Evolutionary conservation across 78 protist genomes (phyloP).

Genomic region (slime mould (Dictyostelium discoideum)): DNA sequence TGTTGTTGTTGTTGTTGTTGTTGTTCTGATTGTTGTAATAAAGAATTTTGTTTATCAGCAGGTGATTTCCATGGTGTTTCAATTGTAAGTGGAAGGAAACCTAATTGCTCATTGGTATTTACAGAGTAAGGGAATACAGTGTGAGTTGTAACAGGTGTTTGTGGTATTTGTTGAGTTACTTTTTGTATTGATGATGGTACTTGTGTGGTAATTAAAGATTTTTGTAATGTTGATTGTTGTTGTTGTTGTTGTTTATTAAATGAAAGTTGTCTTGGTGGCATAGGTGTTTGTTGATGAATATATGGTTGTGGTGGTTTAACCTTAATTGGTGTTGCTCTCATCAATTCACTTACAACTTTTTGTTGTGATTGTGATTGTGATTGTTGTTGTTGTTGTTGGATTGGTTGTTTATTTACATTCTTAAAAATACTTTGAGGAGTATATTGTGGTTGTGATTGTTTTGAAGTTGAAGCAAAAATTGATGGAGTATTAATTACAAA

Average conservation of each 20-base stretch:
- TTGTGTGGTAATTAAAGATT: neutral
- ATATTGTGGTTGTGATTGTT: neutral
- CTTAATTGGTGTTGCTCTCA: neutral
- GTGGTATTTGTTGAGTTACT: neutral
- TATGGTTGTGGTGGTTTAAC: neutral
- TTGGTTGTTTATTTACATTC: neutral
- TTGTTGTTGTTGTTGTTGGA: neutral
- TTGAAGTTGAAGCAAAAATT: neutral
- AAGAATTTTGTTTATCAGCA: neutral
- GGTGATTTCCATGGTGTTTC: constrained; percentile 20
- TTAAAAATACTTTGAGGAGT: neutral
- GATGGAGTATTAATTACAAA: neutral
- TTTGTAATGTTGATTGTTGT: neutral
- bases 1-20: neutral
- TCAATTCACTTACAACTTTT: neutral
- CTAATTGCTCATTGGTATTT: neutral
- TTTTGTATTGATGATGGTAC: neutral
- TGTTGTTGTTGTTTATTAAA: neutral
- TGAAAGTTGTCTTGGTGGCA: constrained; percentile 15
- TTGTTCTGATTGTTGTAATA: neutral
- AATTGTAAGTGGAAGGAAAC: neutral
- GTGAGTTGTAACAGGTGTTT: neutral
- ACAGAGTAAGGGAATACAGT: neutral
- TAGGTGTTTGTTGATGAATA: neutral
- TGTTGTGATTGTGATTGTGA: no score